Evolutionary conservation across 345 rosid genomes (phyloP).

Genomic region (Geranium rotundifolium): DNA sequence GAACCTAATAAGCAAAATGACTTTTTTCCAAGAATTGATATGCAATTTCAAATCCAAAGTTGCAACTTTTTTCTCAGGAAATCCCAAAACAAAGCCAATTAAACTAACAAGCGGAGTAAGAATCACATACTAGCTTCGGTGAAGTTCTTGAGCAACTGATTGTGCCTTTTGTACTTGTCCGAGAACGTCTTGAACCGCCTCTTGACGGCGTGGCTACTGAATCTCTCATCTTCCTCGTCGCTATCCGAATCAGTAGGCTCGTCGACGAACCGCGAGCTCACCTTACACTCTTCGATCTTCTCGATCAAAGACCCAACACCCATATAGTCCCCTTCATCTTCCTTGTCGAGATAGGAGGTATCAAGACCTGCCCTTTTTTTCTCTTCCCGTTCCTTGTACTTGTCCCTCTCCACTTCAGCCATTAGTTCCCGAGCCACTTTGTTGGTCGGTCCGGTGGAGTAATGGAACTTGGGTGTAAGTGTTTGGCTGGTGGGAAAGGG

Average conservation of each 20-base stretch:
- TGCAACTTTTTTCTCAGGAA: no score
- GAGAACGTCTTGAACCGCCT: conserved; percentile 28
- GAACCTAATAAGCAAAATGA: no score
- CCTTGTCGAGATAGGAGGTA: conserved; percentile 64
- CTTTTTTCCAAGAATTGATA: no score
- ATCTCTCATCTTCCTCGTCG: conserved; percentile 49
- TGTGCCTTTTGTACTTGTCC: conserved; percentile 50
- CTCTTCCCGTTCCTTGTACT: conserved; percentile 58
- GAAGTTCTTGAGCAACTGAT: conserved; percentile 54
- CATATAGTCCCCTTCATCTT: conserved; percentile 75
- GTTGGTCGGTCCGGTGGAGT: conserved; percentile 24
- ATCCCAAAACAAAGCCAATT: no score
- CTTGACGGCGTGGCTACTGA: conserved; percentile 22
- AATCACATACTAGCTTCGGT: conserved; percentile 31
- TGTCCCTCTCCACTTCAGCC: conserved; percentile 57
- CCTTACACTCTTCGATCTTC: conserved; percentile 53
- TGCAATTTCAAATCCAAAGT: no score
- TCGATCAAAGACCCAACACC: conserved; percentile 68
- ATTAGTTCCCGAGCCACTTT: conserved; percentile 35
- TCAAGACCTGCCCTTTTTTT: conserved; percentile 58
- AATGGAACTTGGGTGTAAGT: conserved; percentile 16
- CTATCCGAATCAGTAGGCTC: conserved; percentile 73
- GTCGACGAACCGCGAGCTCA: conserved; percentile 26
- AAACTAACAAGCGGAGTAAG: background rate
- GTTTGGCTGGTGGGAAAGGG: no score